Evolutionary conservation across 768 basidiomycete genomes (phyloP).

Genomic region (Tricholoma saponaceum): DNA sequence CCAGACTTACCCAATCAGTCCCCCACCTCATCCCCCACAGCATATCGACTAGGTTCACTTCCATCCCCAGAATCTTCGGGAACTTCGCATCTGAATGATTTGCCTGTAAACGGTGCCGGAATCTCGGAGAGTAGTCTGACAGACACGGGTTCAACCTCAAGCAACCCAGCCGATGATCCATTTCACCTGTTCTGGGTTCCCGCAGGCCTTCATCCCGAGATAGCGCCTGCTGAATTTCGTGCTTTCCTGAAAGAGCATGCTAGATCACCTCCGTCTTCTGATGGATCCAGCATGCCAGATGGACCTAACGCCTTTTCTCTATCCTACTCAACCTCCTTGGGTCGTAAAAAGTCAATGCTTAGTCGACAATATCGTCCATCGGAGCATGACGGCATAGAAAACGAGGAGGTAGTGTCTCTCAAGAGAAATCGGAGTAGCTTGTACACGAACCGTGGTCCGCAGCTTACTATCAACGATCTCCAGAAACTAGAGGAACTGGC

Average conservation of each 20-base stretch:
- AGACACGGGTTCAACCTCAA: conserved; percentile 23
- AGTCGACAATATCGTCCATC: conserved; percentile 88
- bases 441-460: conserved; percentile 66
- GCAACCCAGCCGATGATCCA: conserved; percentile 63
- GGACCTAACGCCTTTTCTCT: conserved; percentile 42
- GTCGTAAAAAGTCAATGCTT: conserved; percentile 89
- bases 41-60: conserved; percentile 43
- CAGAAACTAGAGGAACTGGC: conserved; percentile 92
- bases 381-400: conserved; percentile 72
- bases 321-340: conserved; percentile 47
- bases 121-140: conserved; percentile 17
- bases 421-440: conserved; percentile 66
- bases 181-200: conserved; percentile 98
- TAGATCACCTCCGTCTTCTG: conserved; percentile 50
- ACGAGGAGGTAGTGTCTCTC: conserved; percentile 61
- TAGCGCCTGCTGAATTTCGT: conserved; percentile 94
- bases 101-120: conserved; percentile 24
- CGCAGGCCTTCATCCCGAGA: conserved; percentile 93
- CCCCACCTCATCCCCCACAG: conserved; percentile 54
- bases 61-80: conserved; percentile 8
- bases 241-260: conserved; percentile 94
- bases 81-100: conserved; percentile 7
- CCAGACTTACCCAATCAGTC: conserved; percentile 85
- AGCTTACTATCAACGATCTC: conserved; percentile 90
- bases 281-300: conserved; percentile 26